Evolutionary conservation across 306 rosid species (phyloP).

Genomic region (cucumber (Cucumis sativus)): Cucumber_9930_V3 NC_026661.2:14589001-14589500

Average conservation of each 20-base stretch:
- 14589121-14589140: not conserved
- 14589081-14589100: not conserved
- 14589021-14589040: not conserved
- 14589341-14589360: not conserved
- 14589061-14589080: not conserved
- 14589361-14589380: not conserved
- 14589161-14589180: not conserved
- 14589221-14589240: not conserved
- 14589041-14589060: not conserved
- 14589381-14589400: not conserved
- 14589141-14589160: not conserved
- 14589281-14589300: not conserved
- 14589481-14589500: not conserved
- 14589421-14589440: not conserved
- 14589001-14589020: not conserved
- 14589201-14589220: not conserved
- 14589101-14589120: not conserved
- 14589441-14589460: not conserved
- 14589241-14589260: not conserved
- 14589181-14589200: not conserved
- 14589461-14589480: not conserved
- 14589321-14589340: not conserved
- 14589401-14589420: not conserved
- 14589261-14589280: not conserved
- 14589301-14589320: not conserved